A percentile compares a stretch with the other conserved stretches of the same genome.
phyloP scores from a whole-genome alignment of 768 basidiomycete genomes.

The Auricularia sp. region DNA sequence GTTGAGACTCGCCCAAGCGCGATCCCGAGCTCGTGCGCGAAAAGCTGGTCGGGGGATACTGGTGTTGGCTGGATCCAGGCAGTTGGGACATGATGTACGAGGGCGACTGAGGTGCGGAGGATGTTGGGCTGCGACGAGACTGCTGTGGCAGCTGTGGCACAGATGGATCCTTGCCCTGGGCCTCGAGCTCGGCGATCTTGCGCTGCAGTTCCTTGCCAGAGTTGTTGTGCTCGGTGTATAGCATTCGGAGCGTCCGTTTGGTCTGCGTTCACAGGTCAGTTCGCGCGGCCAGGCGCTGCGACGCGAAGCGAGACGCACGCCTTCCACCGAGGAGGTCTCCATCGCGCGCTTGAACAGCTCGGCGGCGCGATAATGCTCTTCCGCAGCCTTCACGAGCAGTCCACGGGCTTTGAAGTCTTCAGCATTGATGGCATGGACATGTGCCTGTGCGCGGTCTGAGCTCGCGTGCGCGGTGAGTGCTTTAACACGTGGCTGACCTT shows the following conservation, averaged over 20 bases:
- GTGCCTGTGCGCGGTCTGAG: conserved; percentile 39
- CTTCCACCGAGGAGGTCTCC: conserved; percentile 62
- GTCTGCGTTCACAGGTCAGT: conserved; percentile 37
- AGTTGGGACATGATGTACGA: conserved; percentile 1
- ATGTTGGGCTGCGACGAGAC: conserved; percentile 3
- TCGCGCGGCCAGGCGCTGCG: neutral
- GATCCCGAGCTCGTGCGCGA: conserved; percentile 27
- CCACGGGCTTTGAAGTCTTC: conserved; percentile 62
- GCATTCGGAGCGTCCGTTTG: conserved; percentile 64
- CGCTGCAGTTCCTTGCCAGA: conserved; percentile 62
- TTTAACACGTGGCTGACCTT: conserved; percentile 5
- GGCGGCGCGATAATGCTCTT: conserved; percentile 69
- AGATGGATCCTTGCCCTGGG: conserved; percentile 69
- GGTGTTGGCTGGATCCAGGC: conserved; percentile 1
- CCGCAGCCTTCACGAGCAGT: conserved; percentile 58
- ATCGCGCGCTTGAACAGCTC: conserved; percentile 65
- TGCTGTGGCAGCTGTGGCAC: conserved; percentile 42
- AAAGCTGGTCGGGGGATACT: conserved; percentile 10
- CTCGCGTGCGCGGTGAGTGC: neutral
- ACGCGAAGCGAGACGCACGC: conserved; percentile 34
- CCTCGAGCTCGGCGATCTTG: conserved; percentile 57
- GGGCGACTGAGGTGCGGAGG: conserved; percentile 6
- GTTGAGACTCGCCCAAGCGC: conserved; percentile 37
- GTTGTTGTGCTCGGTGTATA: conserved; percentile 66
- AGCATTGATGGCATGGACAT: conserved; percentile 73